phyloP scores from a whole-genome alignment of 805 yeast genomes.

The Myxozyma udenii region DNA sequence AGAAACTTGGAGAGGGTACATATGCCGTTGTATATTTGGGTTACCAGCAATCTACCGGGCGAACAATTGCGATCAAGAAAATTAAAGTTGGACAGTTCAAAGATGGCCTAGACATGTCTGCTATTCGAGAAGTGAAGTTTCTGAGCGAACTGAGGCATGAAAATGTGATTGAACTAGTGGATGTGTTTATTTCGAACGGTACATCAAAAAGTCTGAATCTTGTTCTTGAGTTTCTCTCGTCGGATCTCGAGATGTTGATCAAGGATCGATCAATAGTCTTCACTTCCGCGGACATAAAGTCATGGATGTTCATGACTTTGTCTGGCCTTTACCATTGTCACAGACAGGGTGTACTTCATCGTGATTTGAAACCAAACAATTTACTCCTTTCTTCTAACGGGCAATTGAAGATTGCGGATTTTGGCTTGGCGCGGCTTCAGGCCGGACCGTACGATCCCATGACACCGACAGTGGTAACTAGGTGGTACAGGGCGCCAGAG shows the following conservation, averaged over 20 bases:
- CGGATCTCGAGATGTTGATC: constrained; percentile 85
- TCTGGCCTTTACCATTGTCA: constrained; percentile 96
- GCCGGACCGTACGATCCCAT: constrained; percentile 67
- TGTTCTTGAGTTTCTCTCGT: constrained; percentile 89
- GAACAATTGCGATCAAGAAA: constrained; percentile 87
- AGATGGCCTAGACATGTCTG: constrained; percentile 97
- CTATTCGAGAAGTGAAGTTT: constrained; percentile 87
- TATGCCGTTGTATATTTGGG: constrained; percentile 83
- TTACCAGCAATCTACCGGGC: constrained; percentile 41
- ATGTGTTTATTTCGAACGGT: constrained; percentile 63
- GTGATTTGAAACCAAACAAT: constrained; percentile 50
- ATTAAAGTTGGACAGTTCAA: constrained; percentile 91
- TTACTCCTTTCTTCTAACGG: constrained; percentile 84
- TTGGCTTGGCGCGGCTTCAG: constrained; percentile 86
- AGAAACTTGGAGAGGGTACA: constrained; percentile 97
- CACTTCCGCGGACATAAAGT: constrained; percentile 80
- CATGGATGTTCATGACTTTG: constrained; percentile 92
- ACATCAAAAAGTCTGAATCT: constrained; percentile 57
- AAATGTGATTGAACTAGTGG: constrained; percentile 83
- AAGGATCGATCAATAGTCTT: constrained; percentile 75
- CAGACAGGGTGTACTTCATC: constrained; percentile 80
- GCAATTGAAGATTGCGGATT: constrained; percentile 90
- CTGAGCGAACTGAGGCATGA: constrained; percentile 74
- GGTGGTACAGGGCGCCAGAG: constrained; percentile 99
- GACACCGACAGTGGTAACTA: constrained; percentile 91